Conservation (phyloP, 2,329 filamentous ascomycete genomes). For the Dryadomyces quercus-mongolicae region DNA sequence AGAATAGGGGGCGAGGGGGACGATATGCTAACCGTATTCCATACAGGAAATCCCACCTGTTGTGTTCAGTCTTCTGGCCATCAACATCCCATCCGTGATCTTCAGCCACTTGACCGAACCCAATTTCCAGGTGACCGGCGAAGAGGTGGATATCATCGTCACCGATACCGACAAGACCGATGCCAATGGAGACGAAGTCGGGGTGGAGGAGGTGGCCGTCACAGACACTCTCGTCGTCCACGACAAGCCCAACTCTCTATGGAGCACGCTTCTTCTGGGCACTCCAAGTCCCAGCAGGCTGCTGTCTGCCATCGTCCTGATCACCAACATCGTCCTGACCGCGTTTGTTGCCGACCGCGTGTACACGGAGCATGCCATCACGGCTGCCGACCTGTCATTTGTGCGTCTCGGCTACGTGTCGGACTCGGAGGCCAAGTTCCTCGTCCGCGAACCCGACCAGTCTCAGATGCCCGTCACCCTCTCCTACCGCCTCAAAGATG, state of each 20-base stretch:
- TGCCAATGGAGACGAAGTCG: slow-evolving; percentile 19
- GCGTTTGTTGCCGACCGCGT: slow-evolving; percentile 65
- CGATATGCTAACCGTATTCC: neutral
- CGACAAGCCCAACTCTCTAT: slow-evolving; percentile 40
- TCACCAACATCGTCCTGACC: slow-evolving; percentile 60
- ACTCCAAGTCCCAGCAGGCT: slow-evolving; percentile 59
- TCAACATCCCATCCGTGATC: slow-evolving; percentile 55
- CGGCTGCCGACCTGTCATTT: slow-evolving; percentile 67
- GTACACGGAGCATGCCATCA: slow-evolving; percentile 61
- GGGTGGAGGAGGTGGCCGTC: slow-evolving; percentile 43
- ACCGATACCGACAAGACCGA: slow-evolving; percentile 29
- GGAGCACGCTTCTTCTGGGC: slow-evolving; percentile 62
- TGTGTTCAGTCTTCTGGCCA: slow-evolving; percentile 48
- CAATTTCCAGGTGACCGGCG: slow-evolving; percentile 45
- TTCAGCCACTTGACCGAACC: slow-evolving; percentile 43
- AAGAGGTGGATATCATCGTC: slow-evolving; percentile 45
- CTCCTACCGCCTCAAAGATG: slow-evolving; percentile 47
- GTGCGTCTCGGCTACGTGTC: slow-evolving; percentile 82
- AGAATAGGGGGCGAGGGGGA: neutral
- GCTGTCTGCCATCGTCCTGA: slow-evolving; percentile 54
- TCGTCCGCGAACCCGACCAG: slow-evolving; percentile 74
- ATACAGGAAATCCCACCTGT: slow-evolving; percentile 18
- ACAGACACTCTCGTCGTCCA: slow-evolving; percentile 50
- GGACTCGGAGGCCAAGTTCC: slow-evolving; percentile 61
- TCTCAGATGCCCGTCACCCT: slow-evolving; percentile 63